Evolutionary conservation across 2,329 filamentous ascomycete species (phyloP).

Genomic region (Cladosporium oxysporum): DNA sequence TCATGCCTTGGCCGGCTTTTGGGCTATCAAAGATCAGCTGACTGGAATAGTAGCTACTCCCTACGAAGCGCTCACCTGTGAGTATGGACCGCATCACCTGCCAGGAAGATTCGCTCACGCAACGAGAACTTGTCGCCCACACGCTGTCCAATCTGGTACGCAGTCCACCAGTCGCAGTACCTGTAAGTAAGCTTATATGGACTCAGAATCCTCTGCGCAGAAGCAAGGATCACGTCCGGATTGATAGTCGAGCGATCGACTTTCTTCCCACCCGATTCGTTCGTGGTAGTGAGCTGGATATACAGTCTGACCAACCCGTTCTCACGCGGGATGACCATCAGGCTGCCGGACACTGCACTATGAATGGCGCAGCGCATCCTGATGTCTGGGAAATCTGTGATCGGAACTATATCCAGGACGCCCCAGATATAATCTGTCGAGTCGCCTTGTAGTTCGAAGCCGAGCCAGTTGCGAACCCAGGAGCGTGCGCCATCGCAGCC

Average conservation of each 20-base stretch:
- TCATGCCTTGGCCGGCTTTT: background rate
- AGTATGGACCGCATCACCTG: background rate
- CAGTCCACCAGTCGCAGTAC: background rate
- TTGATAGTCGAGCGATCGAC: conserved; percentile 68
- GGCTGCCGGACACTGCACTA: conserved; percentile 64
- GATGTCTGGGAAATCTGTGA: conserved; percentile 59
- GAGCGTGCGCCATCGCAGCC: background rate
- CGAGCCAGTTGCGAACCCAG: background rate
- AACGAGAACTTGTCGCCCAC: background rate
- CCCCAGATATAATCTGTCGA: conserved; percentile 35
- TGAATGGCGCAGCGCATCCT: conserved; percentile 79
- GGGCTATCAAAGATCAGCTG: background rate
- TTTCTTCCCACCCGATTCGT: conserved; percentile 52
- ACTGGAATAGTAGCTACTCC: too few relatives aligned
- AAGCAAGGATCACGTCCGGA: conserved; percentile 59
- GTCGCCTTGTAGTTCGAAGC: background rate
- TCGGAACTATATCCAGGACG: conserved; percentile 33
- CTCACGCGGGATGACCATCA: conserved; percentile 77
- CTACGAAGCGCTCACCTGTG: too few relatives aligned
- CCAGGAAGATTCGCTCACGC: background rate
- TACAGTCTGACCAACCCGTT: conserved; percentile 30
- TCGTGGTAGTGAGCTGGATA: conserved; percentile 37
- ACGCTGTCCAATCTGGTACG: background rate
- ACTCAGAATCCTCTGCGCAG: conserved; percentile 62
- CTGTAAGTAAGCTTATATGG: conserved; percentile 51